Base-by-base conservation (phyloP, 2,329 filamentous ascomycete species). In the Phaeosphaeriaceae sp. region DNA sequence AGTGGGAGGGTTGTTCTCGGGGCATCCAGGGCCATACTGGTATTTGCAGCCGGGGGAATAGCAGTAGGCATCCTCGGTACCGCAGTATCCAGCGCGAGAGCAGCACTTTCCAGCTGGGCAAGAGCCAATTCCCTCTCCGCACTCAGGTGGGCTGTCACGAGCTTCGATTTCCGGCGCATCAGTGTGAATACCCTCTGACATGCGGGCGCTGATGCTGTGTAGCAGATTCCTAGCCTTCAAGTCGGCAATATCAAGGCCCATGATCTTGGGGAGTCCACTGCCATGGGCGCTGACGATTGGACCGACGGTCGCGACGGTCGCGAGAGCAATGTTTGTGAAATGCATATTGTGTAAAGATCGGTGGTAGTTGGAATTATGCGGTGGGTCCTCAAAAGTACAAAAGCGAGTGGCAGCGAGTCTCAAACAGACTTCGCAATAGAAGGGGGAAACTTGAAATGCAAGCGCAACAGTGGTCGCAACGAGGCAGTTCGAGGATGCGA, bases 41-140 rank as follows among this genome's bases (percentile, higher is more conserved):
- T 88, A 85, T 68, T 86, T 82, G 68, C 88, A 90, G 52, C 87
- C 83, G 2, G 88, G 88, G n/a, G 86, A 83, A 27, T 81, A 81
- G 75, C 88, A 90, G 74, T 88, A 87, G 1, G 84, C 81, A 13
- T 71, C 71, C 3, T 78, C 80, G 17, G 72, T 80, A 51, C 85
- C 86, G 61, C 86, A 88, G 80, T 83, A 75, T 53, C 73, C 73
- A 50, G 60, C 57, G 17, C 33, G 52, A 48, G 72, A 75, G 71
- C 76, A 78, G 68, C 76, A 78, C 57, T 72, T 66, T 31, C 76
- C 76, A 17, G 71, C 64, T 15, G 68, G 61, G 42, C 75, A 78
- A 24, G 67, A 68, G 11, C 71, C 73, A 48, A 72, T 56, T 31
- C 60, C 62, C 47, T 57, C 61, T 60, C 76, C 76, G 52, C 76